Evolutionary conservation across 495 filamentous ascomycete genomes (phyloP), one percentile per base, ranked within the genome.

Genomic region (Penicillium egyptiacum): DNA sequence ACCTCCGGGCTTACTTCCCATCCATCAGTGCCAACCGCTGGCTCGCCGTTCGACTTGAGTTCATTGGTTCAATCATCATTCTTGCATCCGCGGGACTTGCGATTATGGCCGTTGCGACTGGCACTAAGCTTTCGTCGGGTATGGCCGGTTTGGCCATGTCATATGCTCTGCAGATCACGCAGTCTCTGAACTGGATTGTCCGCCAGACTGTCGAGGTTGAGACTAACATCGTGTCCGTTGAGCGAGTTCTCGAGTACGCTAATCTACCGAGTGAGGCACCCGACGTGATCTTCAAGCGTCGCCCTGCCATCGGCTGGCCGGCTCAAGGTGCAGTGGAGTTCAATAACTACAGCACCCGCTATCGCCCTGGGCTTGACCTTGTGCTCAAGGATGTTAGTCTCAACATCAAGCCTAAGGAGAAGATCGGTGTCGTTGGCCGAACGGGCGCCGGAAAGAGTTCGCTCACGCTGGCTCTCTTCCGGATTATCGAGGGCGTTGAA

Each of bases 101-200:
- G 30, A 86, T 96, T 66, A 75, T 91, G 58, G 88, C 91, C 7
- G 91, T 98, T 51, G 75, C 89, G 31, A 85, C 75, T 58, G 86
- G 89, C 43, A 87, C 79, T 67, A 68, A 70, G 2, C 68, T 96
- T 48, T 87, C 84, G 9, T 76, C 86, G 16, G 95, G 95, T 49
- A 79, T 86, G 78, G 95, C 97, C 49, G 95, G 95, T 77, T 78
- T 99, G 69, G 83, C 91, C 56, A 94, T 99, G 92, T 95, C 92
- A 39, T 96, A 98, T 71, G 94, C 92, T 46, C 80, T 99, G 59
- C 90, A 96, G 75, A 98, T 98, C 67, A 99, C 95, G 19, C 88
- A 91, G 66, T 95, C 92, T n/a, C 79, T 99, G 58, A 99, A 99
- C 77, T 99, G 94, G 94, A 97, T 99, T 64, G 95, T 99, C 44